Evolutionary conservation across 2,329 filamentous ascomycete genomes (phyloP).

Genomic region (Beauveria sp.): DNA sequence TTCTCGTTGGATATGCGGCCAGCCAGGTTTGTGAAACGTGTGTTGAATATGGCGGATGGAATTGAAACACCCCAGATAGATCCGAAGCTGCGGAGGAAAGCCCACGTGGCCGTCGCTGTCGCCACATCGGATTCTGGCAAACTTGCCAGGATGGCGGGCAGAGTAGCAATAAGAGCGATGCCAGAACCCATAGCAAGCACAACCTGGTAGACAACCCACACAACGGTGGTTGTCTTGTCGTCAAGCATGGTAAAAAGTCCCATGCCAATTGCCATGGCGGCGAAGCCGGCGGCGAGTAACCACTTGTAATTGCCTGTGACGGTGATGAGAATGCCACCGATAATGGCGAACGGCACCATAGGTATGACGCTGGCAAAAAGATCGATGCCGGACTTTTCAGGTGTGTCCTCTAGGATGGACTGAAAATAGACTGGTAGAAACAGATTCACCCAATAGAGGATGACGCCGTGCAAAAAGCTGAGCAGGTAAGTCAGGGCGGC

Average conservation of each 20-base stretch:
- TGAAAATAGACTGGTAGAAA: constrained; percentile 14
- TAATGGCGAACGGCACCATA: constrained; percentile 18
- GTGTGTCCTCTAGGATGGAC: neutral
- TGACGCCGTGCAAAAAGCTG: constrained; percentile 2
- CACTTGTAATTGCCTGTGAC: constrained; percentile 26
- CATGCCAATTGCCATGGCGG: constrained; percentile 30
- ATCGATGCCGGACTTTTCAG: neutral
- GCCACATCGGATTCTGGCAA: constrained; percentile 28
- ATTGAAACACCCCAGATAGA: constrained; percentile 38
- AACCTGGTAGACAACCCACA: constrained; percentile 34
- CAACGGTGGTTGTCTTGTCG: constrained; percentile 21
- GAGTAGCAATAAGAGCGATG: constrained; percentile 33
- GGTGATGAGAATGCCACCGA: constrained; percentile 20
- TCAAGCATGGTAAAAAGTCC: constrained; percentile 34
- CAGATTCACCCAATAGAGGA: constrained; percentile 4
- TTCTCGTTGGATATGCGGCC: neutral
- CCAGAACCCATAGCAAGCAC: constrained; percentile 33
- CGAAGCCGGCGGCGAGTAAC: constrained; percentile 29
- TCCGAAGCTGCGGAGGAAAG: constrained; percentile 38
- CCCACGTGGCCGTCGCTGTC: constrained; percentile 29
- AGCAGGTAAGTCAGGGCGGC: neutral
- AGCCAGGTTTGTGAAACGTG: constrained; percentile 11
- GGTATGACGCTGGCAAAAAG: constrained; percentile 3
- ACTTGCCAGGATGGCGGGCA: constrained; percentile 35
- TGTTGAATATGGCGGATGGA: constrained; percentile 34